Percentiles rank a stretch among this genome's conserved stretches.
Conservation (phyloP, 805 yeast genomes). For the Lipomyces yamadae region DNA sequence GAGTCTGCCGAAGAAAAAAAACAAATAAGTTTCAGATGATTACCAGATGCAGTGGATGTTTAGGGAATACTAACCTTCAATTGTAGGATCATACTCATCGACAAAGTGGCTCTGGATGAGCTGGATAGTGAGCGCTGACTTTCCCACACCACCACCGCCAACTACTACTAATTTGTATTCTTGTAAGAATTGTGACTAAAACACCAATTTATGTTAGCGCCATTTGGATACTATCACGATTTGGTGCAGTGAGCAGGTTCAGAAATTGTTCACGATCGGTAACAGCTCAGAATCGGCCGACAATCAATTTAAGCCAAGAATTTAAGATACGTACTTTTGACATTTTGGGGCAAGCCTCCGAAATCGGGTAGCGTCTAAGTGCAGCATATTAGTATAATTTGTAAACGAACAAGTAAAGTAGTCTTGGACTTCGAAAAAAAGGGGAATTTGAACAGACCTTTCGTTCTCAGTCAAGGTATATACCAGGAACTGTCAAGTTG, state of each 20-base stretch:
- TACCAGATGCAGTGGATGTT: constrained; percentile 58
- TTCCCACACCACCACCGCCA: constrained; percentile 99
- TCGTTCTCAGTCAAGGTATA: too few relatives aligned
- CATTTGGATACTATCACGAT: neutral
- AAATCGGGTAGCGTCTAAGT: too few relatives aligned
- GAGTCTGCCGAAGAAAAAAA: constrained; percentile 44
- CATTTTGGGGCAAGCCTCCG: too few relatives aligned
- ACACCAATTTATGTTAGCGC: neutral
- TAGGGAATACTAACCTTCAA: constrained; percentile 55
- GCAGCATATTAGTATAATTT: too few relatives aligned
- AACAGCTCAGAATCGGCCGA: too few relatives aligned
- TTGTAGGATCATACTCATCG: constrained; percentile 97
- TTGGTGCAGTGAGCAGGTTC: neutral
- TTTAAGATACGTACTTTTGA: too few relatives aligned
- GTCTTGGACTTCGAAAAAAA: too few relatives aligned
- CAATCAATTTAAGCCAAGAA: too few relatives aligned
- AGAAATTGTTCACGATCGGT: neutral
- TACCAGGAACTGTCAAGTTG: too few relatives aligned
- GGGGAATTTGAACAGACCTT: too few relatives aligned
- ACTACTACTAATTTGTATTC: constrained; percentile 90
- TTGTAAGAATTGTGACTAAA: constrained; percentile 53
- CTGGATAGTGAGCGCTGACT: constrained; percentile 93
- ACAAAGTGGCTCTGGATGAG: constrained; percentile 93
- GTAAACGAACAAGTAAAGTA: too few relatives aligned
- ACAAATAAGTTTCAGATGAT: constrained; percentile 10